Conservation (phyloP, 352 stramenopile species). For the Globisporangium polare region DNA sequence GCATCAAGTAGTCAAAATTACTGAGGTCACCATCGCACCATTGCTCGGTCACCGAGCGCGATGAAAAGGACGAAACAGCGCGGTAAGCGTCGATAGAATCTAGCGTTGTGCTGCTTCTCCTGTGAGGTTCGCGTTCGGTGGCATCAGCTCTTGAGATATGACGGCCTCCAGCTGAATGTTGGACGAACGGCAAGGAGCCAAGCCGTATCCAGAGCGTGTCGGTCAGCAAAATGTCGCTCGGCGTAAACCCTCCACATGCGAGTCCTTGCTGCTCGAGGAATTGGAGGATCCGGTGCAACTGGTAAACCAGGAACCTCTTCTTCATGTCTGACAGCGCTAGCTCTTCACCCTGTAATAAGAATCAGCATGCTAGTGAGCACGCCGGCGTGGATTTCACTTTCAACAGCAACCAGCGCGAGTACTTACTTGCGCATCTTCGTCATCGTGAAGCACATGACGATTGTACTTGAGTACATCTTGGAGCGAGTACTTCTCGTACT, state of each 20-base stretch:
- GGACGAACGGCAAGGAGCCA: conserved; percentile 26
- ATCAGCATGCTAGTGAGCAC: not conserved
- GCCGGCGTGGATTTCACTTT: too few species aligned
- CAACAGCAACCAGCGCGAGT: not conserved
- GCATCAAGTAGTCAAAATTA: conserved; percentile 94
- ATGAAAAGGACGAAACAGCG: conserved; percentile 15
- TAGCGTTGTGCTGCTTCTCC: not conserved
- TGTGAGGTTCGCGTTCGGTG: not conserved
- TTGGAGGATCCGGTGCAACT: conserved; percentile 40
- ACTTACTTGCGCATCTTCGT: conserved; percentile 13
- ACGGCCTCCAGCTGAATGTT: conserved; percentile 1
- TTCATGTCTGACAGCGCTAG: conserved; percentile 45
- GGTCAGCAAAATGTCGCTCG: conserved; percentile 38
- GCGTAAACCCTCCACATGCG: conserved; percentile 36
- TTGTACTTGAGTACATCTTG: conserved; percentile 77
- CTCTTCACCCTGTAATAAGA: conserved; percentile 18
- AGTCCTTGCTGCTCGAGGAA: conserved; percentile 44
- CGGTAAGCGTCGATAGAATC: conserved; percentile 5
- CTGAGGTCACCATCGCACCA: conserved; percentile 89
- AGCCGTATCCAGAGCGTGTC: conserved; percentile 54
- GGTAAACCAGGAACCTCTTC: conserved; percentile 66
- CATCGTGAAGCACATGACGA: conserved; percentile 41
- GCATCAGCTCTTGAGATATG: not conserved
- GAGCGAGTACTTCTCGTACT: conserved; percentile 64
- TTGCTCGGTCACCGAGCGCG: conserved; percentile 61